Evolutionary conservation across 345 rosid species (phyloP).

Genomic region (Dovyalis caffra): DNA sequence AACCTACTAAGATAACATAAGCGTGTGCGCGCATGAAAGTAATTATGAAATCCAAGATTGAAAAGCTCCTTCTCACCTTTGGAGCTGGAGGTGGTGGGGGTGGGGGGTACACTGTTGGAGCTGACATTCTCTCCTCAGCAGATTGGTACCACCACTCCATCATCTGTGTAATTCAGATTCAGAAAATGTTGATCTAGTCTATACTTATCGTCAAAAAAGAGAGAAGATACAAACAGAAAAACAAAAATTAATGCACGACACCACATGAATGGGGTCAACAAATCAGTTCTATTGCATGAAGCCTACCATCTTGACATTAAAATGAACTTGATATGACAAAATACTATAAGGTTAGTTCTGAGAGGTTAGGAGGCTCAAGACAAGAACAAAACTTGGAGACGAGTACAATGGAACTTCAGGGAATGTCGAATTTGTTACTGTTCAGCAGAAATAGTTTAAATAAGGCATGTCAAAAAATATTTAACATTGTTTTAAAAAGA

Average conservation of each 20-base stretch:
- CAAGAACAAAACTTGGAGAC: not conserved
- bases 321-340: not conserved
- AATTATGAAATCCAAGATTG: not conserved
- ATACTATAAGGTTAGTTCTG: not conserved
- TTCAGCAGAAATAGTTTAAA: not conserved
- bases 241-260: not conserved
- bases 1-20: not conserved
- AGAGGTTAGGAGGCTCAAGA: not conserved
- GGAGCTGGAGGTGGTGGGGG: slow-evolving; percentile 98
- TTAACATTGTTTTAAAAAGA: not conserved
- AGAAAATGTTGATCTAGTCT: not conserved
- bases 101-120: slow-evolving; percentile 94
- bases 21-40: not conserved
- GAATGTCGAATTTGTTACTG: not conserved
- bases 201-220: not conserved
- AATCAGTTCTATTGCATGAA: not conserved
- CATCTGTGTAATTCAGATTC: slow-evolving; percentile 51
- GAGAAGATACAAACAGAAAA: not conserved
- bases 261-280: not conserved
- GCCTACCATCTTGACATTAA: not conserved
- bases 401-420: not conserved
- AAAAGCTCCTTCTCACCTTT: slow-evolving; percentile 43
- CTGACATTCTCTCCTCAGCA: slow-evolving; percentile 98
- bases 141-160: slow-evolving; percentile 99
- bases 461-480: not conserved